Conservation (phyloP, 148 eudicot genomes). For the Vaccinium vitisidaea region DNA sequence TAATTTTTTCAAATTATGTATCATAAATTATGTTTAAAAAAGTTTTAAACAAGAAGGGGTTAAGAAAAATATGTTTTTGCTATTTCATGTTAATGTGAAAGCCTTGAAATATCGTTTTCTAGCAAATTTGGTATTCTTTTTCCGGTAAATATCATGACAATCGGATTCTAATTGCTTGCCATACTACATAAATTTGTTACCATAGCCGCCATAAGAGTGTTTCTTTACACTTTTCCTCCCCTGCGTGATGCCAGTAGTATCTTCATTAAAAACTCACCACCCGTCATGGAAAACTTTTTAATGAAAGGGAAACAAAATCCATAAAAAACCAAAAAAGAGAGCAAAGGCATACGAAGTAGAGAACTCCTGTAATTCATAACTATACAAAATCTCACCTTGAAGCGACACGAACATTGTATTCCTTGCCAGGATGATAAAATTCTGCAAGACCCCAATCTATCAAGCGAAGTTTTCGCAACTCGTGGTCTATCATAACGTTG, state of each 20-base stretch:
- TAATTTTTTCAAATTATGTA: too few relatives aligned
- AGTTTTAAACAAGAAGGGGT: too few relatives aligned
- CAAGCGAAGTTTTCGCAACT: conserved; percentile 38
- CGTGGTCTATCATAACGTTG: conserved; percentile 48
- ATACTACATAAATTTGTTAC: not conserved
- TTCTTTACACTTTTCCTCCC: conserved; percentile 2
- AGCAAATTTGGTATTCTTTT: too few relatives aligned
- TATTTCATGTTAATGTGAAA: too few relatives aligned
- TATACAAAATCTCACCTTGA: conserved; percentile 35
- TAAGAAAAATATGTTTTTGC: too few relatives aligned
- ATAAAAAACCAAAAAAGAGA: not conserved
- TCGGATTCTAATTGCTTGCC: too few relatives aligned
- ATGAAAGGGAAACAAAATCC: not conserved
- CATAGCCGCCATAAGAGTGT: not conserved
- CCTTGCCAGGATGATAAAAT: conserved; percentile 41
- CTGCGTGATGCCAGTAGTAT: not conserved
- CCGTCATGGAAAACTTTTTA: too few relatives aligned
- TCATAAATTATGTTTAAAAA: too few relatives aligned
- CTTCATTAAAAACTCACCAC: not conserved
- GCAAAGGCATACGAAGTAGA: not conserved
- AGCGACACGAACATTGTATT: conserved; percentile 45
- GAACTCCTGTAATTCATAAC: not conserved
- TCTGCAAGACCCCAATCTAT: conserved; percentile 49
- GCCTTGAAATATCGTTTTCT: too few relatives aligned
- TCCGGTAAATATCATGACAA: too few relatives aligned